A percentile compares a stretch with the other conserved stretches of the same genome.
Conservation (phyloP, 345 rosid genomes). For the Excoecaria agallocha region DNA sequence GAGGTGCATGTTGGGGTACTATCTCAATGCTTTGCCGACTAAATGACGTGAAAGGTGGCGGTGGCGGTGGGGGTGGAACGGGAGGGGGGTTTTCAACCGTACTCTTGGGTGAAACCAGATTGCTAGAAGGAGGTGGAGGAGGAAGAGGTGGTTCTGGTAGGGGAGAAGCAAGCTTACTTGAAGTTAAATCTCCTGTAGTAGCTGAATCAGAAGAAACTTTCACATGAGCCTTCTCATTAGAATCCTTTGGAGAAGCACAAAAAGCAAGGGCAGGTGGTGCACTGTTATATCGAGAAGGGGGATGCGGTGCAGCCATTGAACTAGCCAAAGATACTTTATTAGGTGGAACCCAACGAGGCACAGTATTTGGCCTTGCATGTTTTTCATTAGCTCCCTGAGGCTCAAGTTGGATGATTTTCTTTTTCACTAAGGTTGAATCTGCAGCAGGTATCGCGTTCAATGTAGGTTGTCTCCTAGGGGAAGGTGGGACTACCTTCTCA, state of each 20-base stretch:
- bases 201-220: constrained; percentile 34
- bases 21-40: constrained; percentile 25
- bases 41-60: constrained; percentile 30
- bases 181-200: constrained; percentile 26
- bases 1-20: constrained; percentile 27
- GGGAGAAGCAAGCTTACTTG: constrained; percentile 44
- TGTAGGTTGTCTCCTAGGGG: constrained; percentile 47
- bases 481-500: constrained; percentile 49
- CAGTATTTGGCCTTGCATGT: constrained; percentile 67
- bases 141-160: constrained; percentile 31
- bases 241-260: constrained; percentile 49
- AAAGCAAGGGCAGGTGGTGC: constrained; percentile 69
- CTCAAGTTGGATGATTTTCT: constrained; percentile 66
- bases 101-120: not conserved
- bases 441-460: constrained; percentile 44
- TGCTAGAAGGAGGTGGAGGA: constrained; percentile 8
- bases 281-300: constrained; percentile 74
- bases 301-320: constrained; percentile 79
- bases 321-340: constrained; percentile 73
- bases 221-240: constrained; percentile 31
- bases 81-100: not conserved
- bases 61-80: constrained; percentile 19
- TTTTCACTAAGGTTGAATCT: constrained; percentile 48
- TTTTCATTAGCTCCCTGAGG: constrained; percentile 49
- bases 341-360: constrained; percentile 83